A percentile compares a stretch with the other conserved stretches of the same genome.
phyloP scores from a whole-genome alignment of 352 stramenopile genomes.

The Phytophthora aleatoria region DNA sequence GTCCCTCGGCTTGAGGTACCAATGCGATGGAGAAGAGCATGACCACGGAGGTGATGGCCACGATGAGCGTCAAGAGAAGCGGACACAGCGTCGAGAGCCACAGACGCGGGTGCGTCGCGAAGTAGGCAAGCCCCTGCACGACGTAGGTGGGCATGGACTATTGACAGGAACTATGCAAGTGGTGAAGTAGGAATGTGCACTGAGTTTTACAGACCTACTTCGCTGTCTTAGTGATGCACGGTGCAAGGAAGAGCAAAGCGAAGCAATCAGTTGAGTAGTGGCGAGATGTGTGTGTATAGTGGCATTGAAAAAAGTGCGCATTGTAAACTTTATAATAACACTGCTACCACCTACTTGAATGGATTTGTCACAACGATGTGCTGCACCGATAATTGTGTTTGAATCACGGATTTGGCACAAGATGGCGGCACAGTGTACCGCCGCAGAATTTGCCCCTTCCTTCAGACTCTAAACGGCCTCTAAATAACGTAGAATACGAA shows the following conservation, averaged over 20 bases:
- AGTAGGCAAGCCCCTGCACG: constrained; percentile 57
- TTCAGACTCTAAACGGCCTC: too few species aligned
- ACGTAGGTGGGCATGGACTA: constrained; percentile 58
- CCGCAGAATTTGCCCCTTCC: too few species aligned
- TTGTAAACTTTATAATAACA: neutral
- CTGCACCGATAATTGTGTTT: too few species aligned
- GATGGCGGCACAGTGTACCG: too few species aligned
- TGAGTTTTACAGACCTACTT: neutral
- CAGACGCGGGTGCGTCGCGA: constrained; percentile 58
- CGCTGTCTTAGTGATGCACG: neutral
- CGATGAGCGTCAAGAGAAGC: constrained; percentile 59
- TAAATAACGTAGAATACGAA: too few species aligned
- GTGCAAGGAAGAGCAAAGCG: neutral
- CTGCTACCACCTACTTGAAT: neutral
- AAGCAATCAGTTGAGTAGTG: neutral
- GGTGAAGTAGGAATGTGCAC: neutral
- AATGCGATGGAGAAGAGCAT: constrained; percentile 51
- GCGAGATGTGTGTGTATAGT: neutral
- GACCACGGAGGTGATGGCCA: constrained; percentile 50
- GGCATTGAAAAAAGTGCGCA: neutral
- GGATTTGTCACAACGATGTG: too few species aligned
- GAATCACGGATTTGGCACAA: too few species aligned
- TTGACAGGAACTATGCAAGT: neutral
- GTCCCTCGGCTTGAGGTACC: constrained; percentile 48
- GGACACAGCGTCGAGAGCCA: constrained; percentile 63